Evolutionary conservation across 805 yeast species (phyloP).

Genomic region (Metschnikowia matae): DNA sequence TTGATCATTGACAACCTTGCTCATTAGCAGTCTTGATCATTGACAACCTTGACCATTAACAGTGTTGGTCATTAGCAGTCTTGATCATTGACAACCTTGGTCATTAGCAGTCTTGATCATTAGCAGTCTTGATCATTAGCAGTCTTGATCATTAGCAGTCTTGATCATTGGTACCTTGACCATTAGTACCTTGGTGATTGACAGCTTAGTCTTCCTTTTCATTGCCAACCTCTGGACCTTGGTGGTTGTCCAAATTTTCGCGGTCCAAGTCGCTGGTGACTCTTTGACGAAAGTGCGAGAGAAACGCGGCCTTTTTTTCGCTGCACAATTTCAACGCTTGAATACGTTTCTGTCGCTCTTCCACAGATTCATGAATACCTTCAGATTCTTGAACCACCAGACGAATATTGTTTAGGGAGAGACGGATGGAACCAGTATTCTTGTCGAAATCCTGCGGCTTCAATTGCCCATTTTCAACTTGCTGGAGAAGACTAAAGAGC

Average conservation of each 20-base stretch:
- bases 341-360: conserved; percentile 28
- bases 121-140: too few relatives aligned
- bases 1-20: too few relatives aligned
- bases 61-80: too few relatives aligned
- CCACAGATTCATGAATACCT: conserved; percentile 43
- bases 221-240: neutral
- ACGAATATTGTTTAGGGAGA: conserved; percentile 35
- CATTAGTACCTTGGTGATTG: too few relatives aligned
- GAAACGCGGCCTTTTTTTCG: conserved; percentile 22
- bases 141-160: too few relatives aligned
- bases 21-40: too few relatives aligned
- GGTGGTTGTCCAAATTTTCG: neutral
- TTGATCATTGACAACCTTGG: too few relatives aligned
- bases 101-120: too few relatives aligned
- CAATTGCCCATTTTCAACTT: conserved; percentile 31
- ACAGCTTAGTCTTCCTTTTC: too few relatives aligned
- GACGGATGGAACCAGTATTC: conserved; percentile 43
- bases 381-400: conserved; percentile 38
- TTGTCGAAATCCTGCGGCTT: conserved; percentile 42
- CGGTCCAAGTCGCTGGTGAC: conserved; percentile 12
- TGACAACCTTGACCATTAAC: too few relatives aligned
- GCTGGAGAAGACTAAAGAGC: conserved; percentile 31
- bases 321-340: conserved; percentile 31
- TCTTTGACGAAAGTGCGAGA: conserved; percentile 15
- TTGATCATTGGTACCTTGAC: too few relatives aligned